phyloP scores from a whole-genome alignment of 345 rosid genomes.

The Moringa oleifera region DNA sequence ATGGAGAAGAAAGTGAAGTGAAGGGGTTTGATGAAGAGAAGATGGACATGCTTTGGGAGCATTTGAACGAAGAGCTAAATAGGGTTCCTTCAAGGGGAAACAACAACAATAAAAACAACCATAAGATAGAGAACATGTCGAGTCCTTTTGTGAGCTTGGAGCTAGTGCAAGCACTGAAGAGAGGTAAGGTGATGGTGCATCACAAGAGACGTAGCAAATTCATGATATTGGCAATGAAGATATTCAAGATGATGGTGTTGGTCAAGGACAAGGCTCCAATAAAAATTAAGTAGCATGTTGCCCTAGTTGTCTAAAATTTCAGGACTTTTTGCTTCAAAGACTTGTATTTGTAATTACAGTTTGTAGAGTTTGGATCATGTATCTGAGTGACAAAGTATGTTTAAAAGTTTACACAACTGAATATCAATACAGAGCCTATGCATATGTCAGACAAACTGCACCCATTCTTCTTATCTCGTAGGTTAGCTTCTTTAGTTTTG shows the following conservation, averaged over 20 bases:
- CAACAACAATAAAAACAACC: no score
- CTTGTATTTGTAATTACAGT: no score
- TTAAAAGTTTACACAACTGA: no score
- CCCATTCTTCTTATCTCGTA: no score
- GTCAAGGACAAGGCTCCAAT: background rate
- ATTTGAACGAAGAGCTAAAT: conserved; percentile 29
- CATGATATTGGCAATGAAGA: conserved; percentile 12
- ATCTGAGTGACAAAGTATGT: no score
- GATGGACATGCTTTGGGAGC: conserved; percentile 43
- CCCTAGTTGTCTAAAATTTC: background rate
- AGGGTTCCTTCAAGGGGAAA: conserved; percentile 13
- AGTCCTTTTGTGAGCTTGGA: background rate
- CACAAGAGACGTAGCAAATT: conserved; percentile 2
- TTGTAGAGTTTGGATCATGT: no score
- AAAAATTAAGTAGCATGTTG: background rate
- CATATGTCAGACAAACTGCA: no score
- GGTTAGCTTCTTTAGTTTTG: no score
- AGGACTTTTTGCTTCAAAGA: no score
- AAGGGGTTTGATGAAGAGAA: conserved; percentile 13
- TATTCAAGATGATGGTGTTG: conserved; percentile 24
- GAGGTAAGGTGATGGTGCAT: background rate
- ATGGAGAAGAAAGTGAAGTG: background rate
- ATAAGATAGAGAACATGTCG: background rate
- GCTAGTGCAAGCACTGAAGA: background rate
- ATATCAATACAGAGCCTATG: no score